Base-by-base conservation (phyloP, 768 basidiomycete species). In the Boletus eberwhitei region DNA sequence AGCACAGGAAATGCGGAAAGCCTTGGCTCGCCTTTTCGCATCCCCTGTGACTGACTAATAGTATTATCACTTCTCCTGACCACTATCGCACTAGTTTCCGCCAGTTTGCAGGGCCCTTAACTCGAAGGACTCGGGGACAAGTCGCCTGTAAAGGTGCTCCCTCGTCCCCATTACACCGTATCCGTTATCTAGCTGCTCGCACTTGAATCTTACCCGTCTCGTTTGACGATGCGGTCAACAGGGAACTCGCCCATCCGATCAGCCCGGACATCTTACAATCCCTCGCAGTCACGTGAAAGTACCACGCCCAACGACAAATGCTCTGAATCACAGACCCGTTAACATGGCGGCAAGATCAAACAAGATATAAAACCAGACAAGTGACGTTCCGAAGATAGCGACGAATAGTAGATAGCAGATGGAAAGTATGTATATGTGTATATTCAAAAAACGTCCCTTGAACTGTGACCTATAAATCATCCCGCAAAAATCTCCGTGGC, bases 371-470 rank as follows among this genome's bases (percentile, higher is more conserved):
- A 39, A 39, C 38, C 8, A 26, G 21, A 19, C 2, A 32, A 21
- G 3, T 17, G 2, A 26, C 5, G 13, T 14, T 38, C 17, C 24
- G 9, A 50, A 14, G 11, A 17, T 19, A 37, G n/a, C 17, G 39
- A 36, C 19, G 14, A 21, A 35, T n/a, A 26, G 39, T 26, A 48
- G 24, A 40, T 22, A 26, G 32, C 21, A 48, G 32, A 42, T 48
- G 31, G 14, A 21, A 19, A 19, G 21, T 8, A 29, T 26, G 24
- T 26, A 26, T 6, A 29, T 34, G 17, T 42, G 38, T 19, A n/a
- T 43, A 46, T 55, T 26, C 46, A 41, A 48, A 58, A 58, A 60
- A 49, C 22, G 9, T 48, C 37, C 37, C 31, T 37, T 39, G 11
- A 21, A 26, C 22, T 6, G 24, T 26, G 6, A 4, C 29, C 8